phyloP scores from a whole-genome alignment of 176 grass and related monocot genomes.

The Lolium multiflorum region DNA sequence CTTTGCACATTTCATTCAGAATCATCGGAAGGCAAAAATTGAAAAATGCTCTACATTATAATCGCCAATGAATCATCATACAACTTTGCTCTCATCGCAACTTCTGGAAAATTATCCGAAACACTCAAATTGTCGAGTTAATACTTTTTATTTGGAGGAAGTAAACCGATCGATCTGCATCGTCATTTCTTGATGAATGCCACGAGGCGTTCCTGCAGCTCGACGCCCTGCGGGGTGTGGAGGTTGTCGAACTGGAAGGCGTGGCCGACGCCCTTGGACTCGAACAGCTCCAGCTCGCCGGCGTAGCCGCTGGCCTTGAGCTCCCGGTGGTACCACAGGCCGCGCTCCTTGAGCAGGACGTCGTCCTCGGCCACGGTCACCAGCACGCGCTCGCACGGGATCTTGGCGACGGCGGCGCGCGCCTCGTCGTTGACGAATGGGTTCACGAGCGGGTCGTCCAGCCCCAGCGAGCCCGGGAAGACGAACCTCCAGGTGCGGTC shows the following conservation, averaged over 20 bases:
- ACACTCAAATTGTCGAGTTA: not conserved
- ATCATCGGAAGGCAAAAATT: not conserved
- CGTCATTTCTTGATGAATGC: slow-evolving; percentile 54
- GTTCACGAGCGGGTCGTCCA: slow-evolving; percentile 58
- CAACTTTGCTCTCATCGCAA: not conserved
- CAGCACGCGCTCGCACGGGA: slow-evolving; percentile 59
- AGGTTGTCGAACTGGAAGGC: slow-evolving; percentile 62
- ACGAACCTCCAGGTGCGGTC: slow-evolving; percentile 59
- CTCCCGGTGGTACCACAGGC: slow-evolving; percentile 59
- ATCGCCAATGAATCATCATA: not conserved
- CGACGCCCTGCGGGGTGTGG: slow-evolving; percentile 33
- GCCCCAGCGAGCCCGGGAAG: slow-evolving; percentile 54
- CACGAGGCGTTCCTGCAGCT: slow-evolving; percentile 50
- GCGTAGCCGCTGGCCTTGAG: slow-evolving; percentile 54
- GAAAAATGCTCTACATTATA: slow-evolving; percentile 3
- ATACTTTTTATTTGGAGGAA: slow-evolving; percentile 21
- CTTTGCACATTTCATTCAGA: not conserved
- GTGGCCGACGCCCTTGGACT: slow-evolving; percentile 58
- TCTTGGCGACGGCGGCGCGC: slow-evolving; percentile 39
- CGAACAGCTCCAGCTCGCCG: slow-evolving; percentile 58
- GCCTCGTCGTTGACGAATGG: slow-evolving; percentile 59
- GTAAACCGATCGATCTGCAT: too few species aligned
- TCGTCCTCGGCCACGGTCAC: slow-evolving; percentile 66
- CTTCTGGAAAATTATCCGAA: not conserved
- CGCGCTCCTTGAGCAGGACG: slow-evolving; percentile 62